Evolutionary conservation across 768 basidiomycete genomes (phyloP), one percentile per base, ranked within the genome.

Genomic region (Auricularia sp.): DNA sequence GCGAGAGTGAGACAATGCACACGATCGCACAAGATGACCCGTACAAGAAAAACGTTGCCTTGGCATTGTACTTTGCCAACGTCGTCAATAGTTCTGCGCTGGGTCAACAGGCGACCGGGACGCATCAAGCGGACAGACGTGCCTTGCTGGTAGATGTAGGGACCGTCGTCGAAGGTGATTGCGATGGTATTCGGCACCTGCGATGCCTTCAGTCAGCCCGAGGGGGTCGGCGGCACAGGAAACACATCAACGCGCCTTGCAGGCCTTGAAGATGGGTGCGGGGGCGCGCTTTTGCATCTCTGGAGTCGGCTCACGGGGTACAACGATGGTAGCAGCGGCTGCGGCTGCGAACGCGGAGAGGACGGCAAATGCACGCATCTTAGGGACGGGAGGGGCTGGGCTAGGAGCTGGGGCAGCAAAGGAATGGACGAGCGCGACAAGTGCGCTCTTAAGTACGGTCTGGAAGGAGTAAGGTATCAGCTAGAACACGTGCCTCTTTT

Each of bases 11-110:
- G 23, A 21, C 4, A 14, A 8, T 14, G 39, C 53, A 11, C 53
- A 18, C 10, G 53, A 35, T 33, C 14, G 2, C 23, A 8, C 18
- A 23, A 47, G 34, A 18, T 36, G 33, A 33, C 34, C n/a, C 78
- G 70, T 68, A 77, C 67, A 78, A 72, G 71, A 79, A 80, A 70
- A 80, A 80, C 1, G 79, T 79, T 3, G 73, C 79, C 66, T 77
- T 78, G 33, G 72, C 77, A 23, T 75, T 76, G 12, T 61, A 36
- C 18, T 63, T 29, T n/a, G 62, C 61, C n/a, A 68, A 63, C 8
- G 61, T 66, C 14, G 60, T 47, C 34, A 53, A n/a, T 23, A 70
- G 60, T 39, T 64, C 59, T 33, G 47, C 58, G 43, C 12, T 23
- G 44, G 29, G 21, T 47, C 11, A 66, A 36, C 39, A 44, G 11